These are phyloP conservation scores for Sporobolomyces pararoseus DNA, from an alignment of 768 basidiomycete species.

Conservation along the genomic window DNA sequence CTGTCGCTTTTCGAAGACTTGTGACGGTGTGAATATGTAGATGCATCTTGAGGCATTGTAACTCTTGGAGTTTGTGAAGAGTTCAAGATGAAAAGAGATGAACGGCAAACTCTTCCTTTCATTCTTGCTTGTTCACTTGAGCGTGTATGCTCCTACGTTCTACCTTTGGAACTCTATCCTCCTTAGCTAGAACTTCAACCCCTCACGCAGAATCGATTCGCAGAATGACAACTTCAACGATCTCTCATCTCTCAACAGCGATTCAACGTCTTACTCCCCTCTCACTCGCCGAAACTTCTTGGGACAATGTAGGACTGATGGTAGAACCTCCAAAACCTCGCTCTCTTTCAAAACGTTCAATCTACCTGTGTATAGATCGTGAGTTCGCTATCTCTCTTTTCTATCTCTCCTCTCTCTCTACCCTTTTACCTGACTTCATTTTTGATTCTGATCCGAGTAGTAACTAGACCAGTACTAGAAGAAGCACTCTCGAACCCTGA, in stretches of 20 bases:
- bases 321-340: slow-evolving; percentile 27
- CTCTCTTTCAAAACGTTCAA: not conserved
- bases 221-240: slow-evolving; percentile 16
- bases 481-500: slow-evolving; percentile 26
- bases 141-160: not conserved
- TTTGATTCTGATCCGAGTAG: not conserved
- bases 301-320: slow-evolving; percentile 43
- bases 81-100: not conserved
- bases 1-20: not conserved
- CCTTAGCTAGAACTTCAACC: not conserved
- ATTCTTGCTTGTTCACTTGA: not conserved
- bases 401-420: not conserved
- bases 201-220: not conserved
- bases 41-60: not conserved
- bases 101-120: not conserved
- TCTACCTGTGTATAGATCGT: slow-evolving; percentile 36
- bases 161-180: not conserved
- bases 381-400: not conserved
- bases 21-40: not conserved
- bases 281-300: slow-evolving; percentile 29
- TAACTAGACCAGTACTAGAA: slow-evolving; percentile 23
- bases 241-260: slow-evolving; percentile 14
- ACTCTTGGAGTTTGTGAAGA: not conserved
- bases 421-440: not conserved
- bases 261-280: slow-evolving; percentile 25